Base-by-base conservation (phyloP, 148 eudicot genomes). In the Bassia scoparia region DNA sequence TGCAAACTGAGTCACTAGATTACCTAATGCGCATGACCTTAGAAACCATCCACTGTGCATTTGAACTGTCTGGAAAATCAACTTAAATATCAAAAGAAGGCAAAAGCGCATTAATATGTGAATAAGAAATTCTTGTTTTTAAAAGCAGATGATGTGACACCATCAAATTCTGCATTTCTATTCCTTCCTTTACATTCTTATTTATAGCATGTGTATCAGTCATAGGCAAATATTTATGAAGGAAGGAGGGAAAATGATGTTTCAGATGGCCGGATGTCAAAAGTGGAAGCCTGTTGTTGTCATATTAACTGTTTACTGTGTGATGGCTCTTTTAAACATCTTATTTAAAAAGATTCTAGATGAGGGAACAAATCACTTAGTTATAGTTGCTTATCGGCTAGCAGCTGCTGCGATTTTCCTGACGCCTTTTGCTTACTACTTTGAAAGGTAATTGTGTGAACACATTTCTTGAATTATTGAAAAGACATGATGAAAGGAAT, bases 381-480 rank as follows among this genome's bases (percentile, higher is more conserved):
- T 87, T 14, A 79, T 83, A 41, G 52, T 87, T 44, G 68, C 80
- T 0, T 89, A 89, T 59, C 78, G 95, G 54, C 86, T 84, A 59
- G 30, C 80, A 12, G 60, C 84, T 61, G 75, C 87, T 50, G 71
- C 88, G 0, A 50, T 87, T 35, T 78, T 86, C 77, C 73, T 89
- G 79, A 60, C 70, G 54, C 95, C 95, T 30, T 59, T 92, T 70
- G 96, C 87, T 55, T 87, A 70, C 75, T 87, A 79, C 63, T 15
- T 30, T 72, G 96, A 88, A 81, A 82, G 98, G 96, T 92, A 77
- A 38, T 27, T 10, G 37, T 59, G 46, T 73, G 69, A 53, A 37
- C 8, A 63, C 17, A 21, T 35, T 37, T 63, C 48, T 63, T 33
- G 46, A 63, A 35, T 65, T 14, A n/a, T 18, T 1, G 41, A 24